Base-by-base conservation (phyloP, 2,329 filamentous ascomycete species). In the Fusarium sp. region DNA sequence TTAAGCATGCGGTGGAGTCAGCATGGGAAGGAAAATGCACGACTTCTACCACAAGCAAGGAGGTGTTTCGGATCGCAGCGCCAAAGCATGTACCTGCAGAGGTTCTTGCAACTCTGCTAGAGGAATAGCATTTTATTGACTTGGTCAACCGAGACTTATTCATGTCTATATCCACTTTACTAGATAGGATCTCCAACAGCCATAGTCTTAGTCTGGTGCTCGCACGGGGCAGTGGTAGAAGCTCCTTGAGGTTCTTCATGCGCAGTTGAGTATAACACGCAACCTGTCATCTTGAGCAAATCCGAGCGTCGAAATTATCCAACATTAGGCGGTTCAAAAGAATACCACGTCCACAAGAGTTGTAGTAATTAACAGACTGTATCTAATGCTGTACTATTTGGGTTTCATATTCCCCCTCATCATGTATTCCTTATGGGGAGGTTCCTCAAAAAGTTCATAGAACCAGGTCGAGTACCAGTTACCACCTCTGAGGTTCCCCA, bases 1-100 rank as follows among this genome's bases (percentile, higher is more conserved):
- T 29, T 1, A 10, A 12, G 1, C 3, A 45, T n/a, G 37, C 37
- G 0, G 0, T n/a, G 0, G 37, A 55, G 34, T 2, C 48, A 3
- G 11, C 3, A 3, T 58, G 56, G 56, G n/a, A 29, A 4, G 56
- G 37, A 1, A 34, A 44, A 14, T 34, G 37, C 0, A 12, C 27
- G 0, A 22, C 6, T 24, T 18, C 6, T 6, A 55, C 48, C 4
- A 34, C 56, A 8, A 58, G 56, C 0, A 45, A 29, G 8, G 56
- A 56, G 29, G 27, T 59, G 4, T 7, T 32, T 2, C 3, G 41
- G 5, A 14, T 57, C 7, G 46, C 55, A 24, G 25, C 46, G 1
- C 46, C 46, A 2, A 41, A 41, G 25, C 22, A 7, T 0, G 20
- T n/a, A 0, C 46, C 55, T 5, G 47, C 47, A 4, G 8, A 42